Percentiles rank a stretch among this genome's conserved stretches.
These are phyloP conservation scores for Thalassiosira exigua DNA, from an alignment of 352 stramenopile species.

Conservation along the genomic window DNA sequence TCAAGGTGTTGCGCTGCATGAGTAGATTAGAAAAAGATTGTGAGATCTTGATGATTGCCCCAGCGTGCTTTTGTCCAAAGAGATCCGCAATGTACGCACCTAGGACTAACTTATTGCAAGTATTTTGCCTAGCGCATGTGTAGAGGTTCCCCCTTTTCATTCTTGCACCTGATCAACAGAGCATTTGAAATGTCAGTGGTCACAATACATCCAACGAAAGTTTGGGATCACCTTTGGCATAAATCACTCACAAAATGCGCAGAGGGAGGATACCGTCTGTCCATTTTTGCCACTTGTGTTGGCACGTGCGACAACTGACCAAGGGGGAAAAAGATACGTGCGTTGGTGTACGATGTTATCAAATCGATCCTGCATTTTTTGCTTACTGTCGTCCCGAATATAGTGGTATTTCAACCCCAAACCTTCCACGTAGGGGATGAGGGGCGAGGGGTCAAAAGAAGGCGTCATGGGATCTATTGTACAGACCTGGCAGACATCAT, in stretches of 20 bases:
- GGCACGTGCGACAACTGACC: constrained; percentile 82
- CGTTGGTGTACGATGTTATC: no score
- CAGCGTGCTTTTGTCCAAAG: constrained; percentile 3
- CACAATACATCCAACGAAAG: no score
- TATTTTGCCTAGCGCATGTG: constrained; percentile 90
- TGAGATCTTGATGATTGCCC: no score
- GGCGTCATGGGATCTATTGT: constrained; percentile 97
- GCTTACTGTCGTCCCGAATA: constrained; percentile 89
- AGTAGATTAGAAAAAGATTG: no score
- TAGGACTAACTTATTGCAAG: constrained; percentile 91
- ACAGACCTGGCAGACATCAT: constrained; percentile 59
- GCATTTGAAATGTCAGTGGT: no score
- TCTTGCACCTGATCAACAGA: no score
- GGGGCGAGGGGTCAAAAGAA: constrained; percentile 95
- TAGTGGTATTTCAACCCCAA: constrained; percentile 96
- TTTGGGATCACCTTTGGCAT: no score
- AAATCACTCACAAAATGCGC: constrained; percentile 96
- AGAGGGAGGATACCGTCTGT: constrained; percentile 89
- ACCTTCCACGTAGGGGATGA: constrained; percentile 95
- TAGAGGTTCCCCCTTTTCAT: constrained; percentile 99
- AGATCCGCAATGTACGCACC: constrained; percentile 29
- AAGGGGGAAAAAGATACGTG: constrained; percentile 28
- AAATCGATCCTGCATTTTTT: no score
- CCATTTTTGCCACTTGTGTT: constrained; percentile 82
- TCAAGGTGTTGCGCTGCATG: constrained; percentile 97